phyloP scores from a whole-genome alignment of 2,329 filamentous ascomycete genomes.

The Alternaria gansuensis region DNA sequence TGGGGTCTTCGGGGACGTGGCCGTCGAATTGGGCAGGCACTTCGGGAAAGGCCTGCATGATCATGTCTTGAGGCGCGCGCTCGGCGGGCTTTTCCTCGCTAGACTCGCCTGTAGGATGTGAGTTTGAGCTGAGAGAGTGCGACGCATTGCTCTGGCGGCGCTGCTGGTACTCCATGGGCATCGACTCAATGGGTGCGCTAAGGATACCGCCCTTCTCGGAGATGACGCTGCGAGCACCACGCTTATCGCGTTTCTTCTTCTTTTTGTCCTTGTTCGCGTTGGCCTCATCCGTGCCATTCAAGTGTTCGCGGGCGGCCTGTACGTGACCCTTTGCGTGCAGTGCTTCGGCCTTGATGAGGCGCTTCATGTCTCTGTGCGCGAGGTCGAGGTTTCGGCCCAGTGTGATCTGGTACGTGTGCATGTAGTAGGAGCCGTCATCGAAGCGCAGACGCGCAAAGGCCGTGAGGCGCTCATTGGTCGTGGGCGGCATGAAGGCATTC shows the following conservation, averaged over 20 bases:
- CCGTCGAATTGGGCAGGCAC: conserved; percentile 63
- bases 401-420: conserved; percentile 77
- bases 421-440: conserved; percentile 78
- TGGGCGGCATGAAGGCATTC: conserved; percentile 26
- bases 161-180: conserved; percentile 50
- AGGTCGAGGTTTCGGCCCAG: conserved; percentile 72
- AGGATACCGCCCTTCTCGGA: conserved; percentile 76
- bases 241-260: conserved; percentile 62
- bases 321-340: conserved; percentile 40
- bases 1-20: conserved; percentile 66
- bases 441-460: conserved; percentile 75
- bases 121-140: conserved; percentile 63
- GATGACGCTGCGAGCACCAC: conserved; percentile 66
- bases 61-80: conserved; percentile 46
- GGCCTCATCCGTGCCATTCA: conserved; percentile 19
- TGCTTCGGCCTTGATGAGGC: conserved; percentile 49
- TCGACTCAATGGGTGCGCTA: conserved; percentile 43
- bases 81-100: conserved; percentile 41
- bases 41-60: conserved; percentile 50
- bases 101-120: conserved; percentile 50
- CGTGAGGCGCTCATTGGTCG: conserved; percentile 56
- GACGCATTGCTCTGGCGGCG: conserved; percentile 51
- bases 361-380: conserved; percentile 62
- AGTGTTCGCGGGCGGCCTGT: conserved; percentile 35
- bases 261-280: conserved; percentile 47